These are phyloP conservation scores for Wickerhamomyces strasburgensis DNA, from an alignment of 805 yeast species.

Conservation along the genomic window DNA sequence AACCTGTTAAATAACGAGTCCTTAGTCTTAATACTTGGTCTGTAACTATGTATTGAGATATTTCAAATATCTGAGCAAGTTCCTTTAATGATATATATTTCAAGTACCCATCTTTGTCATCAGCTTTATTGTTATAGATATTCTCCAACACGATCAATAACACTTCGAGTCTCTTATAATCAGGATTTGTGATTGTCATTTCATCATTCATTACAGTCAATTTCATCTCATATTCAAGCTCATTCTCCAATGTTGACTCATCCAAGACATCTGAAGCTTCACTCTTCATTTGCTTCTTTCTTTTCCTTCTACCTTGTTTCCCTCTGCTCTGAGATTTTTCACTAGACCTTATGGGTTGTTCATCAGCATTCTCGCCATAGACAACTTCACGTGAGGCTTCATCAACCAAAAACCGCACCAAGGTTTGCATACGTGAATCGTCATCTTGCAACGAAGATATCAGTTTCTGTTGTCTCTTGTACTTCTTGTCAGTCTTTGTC, in stretches of 20 bases:
- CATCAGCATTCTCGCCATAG: conserved; percentile 15
- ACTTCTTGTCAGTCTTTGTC: conserved; percentile 18
- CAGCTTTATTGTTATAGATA: conserved; percentile 5
- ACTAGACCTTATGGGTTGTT: not conserved
- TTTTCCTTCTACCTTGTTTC: not conserved
- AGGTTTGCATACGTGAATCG: conserved; percentile 9
- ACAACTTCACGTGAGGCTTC: conserved; percentile 16
- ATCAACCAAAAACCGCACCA: conserved; percentile 11
- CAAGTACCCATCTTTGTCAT: not conserved
- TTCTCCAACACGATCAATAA: conserved; percentile 13
- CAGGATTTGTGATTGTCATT: conserved; percentile 7
- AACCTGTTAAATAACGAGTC: conserved; percentile 37
- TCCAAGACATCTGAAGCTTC: conserved; percentile 1
- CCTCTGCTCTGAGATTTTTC: conserved; percentile 1
- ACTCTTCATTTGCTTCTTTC: not conserved
- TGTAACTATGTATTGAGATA: conserved; percentile 35
- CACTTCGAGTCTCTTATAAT: conserved; percentile 16
- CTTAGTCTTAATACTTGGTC: conserved; percentile 26
- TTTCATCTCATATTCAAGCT: conserved; percentile 18
- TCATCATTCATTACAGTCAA: conserved; percentile 1
- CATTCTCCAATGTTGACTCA: conserved; percentile 7
- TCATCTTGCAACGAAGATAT: conserved; percentile 7
- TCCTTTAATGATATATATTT: conserved; percentile 29
- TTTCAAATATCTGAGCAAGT: conserved; percentile 32
- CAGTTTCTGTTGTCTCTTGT: conserved; percentile 8